Base-by-base conservation (phyloP, 148 eudicot genomes). In the Vaccinium corymbosum region DNA sequence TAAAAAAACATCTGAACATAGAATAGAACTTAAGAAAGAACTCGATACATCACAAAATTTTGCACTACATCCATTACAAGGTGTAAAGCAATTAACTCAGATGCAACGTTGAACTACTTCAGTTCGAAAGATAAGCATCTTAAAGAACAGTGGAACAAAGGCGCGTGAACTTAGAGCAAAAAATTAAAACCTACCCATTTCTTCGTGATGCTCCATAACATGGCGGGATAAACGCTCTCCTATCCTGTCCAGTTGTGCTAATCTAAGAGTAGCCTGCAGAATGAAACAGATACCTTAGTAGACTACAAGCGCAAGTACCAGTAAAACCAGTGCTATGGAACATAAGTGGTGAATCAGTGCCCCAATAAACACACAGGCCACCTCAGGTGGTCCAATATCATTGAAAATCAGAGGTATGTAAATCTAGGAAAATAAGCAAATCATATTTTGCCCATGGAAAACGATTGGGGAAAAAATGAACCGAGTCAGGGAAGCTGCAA, bases 131-230 rank as follows among this genome's bases (percentile, higher is more conserved):
- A 59, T 59, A 72, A 35, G 32, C 66, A 78, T 72, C 11, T 84
- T 61, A 56, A 55, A 66, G 59, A 53, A 7, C 1, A 50, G 55
- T 5, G 0, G n/a, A 68, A 84, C 42, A 84, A 56, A 79, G 51
- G 68, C 5, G 4, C 22, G 74, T 56, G 76, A 55, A 78, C 61
- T 78, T 75, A 53, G 35, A 3, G 29, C 29, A 32, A 27, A 66
- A 66, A 66, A 66, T 22, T 42, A 46, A 84, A 83, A 79, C 92
- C 81, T 87, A 93, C 99, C 99, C 99, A 96, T 96, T 89, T 90
- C 91, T 88, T 96, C 99, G 83, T 96, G 93, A 87, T 94, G 93
- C 90, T 92, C 97, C 95, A 94, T 94, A 82, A 96, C 98, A 90
- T 94, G 95, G 85, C 83, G 93, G 62, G 99, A 92, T 83, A 96